Percentiles rank a stretch among this genome's conserved stretches.
Evolutionary conservation across 2,329 filamentous ascomycete genomes (phyloP).

Genomic region (Sporothrix brunneoviolacea): DNA sequence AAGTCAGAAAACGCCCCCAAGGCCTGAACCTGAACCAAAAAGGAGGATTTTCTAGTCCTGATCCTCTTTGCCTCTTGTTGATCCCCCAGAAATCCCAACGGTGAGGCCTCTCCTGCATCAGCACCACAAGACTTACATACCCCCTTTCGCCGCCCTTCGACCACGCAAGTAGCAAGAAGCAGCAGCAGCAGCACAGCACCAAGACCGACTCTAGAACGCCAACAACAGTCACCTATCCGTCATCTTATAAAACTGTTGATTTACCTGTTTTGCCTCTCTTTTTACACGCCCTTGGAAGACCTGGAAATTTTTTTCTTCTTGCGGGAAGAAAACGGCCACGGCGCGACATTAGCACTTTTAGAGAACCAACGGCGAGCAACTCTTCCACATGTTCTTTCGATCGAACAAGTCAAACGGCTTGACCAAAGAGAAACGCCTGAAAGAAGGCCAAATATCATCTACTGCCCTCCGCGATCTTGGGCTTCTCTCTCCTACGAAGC

Average conservation of each 20-base stretch:
- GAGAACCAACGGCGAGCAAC: not conserved
- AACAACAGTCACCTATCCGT: not conserved
- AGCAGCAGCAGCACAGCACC: slow-evolving; percentile 4
- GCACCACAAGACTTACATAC: slow-evolving; percentile 2
- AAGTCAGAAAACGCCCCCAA: slow-evolving; percentile 3
- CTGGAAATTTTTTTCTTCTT: not conserved
- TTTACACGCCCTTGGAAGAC: too few species aligned
- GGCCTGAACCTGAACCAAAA: not conserved
- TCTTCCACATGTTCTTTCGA: slow-evolving; percentile 41
- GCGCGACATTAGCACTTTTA: not conserved
- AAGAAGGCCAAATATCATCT: slow-evolving; percentile 28
- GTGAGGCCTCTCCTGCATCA: slow-evolving; percentile 8
- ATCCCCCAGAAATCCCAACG: slow-evolving; percentile 14
- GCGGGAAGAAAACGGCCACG: not conserved
- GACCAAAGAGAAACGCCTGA: slow-evolving; percentile 32
- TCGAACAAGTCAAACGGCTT: slow-evolving; percentile 33
- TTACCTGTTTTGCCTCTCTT: too few species aligned
- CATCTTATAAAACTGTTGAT: not conserved
- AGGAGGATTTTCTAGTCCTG: not conserved
- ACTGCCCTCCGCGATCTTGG: slow-evolving; percentile 32
- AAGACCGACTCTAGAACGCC: too few species aligned
- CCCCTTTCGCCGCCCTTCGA: not conserved
- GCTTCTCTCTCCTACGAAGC: slow-evolving; percentile 22
- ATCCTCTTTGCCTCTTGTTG: slow-evolving; percentile 3
- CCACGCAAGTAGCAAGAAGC: slow-evolving; percentile 9